These are phyloP conservation scores for Chrysochromulina tobinii DNA, from an alignment of 78 protist species.

Conservation along the genomic window DNA sequence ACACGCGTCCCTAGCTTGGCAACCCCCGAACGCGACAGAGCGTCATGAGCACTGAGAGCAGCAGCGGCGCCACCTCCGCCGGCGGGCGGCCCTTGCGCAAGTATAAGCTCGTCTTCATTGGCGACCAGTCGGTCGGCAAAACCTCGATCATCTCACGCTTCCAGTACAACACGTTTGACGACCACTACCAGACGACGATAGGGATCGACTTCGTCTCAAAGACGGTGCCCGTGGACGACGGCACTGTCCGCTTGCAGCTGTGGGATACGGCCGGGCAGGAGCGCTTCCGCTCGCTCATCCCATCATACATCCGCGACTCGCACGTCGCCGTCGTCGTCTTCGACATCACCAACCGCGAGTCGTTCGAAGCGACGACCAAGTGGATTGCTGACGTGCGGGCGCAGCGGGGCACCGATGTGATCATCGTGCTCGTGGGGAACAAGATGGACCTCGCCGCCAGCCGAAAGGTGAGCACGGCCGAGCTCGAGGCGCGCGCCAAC, in stretches of 20 bases:
- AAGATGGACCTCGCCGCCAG: slow-evolving; percentile 91
- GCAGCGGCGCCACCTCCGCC: background rate
- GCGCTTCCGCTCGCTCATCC: slow-evolving; percentile 92
- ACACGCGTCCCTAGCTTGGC: no score
- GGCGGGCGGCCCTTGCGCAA: slow-evolving; percentile 46
- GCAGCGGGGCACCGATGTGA: slow-evolving; percentile 93
- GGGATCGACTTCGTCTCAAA: slow-evolving; percentile 97
- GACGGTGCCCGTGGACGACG: slow-evolving; percentile 92
- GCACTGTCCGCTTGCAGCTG: slow-evolving; percentile 95
- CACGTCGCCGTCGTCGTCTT: slow-evolving; percentile 93
- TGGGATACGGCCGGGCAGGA: slow-evolving; percentile 96
- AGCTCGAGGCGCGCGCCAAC: slow-evolving; percentile 91
- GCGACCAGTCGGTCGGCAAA: slow-evolving; percentile 77
- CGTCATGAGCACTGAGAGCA: no score
- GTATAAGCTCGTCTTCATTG: slow-evolving; percentile 86
- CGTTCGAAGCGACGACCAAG: slow-evolving; percentile 74
- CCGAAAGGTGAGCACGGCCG: slow-evolving; percentile 87
- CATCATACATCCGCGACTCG: slow-evolving; percentile 96
- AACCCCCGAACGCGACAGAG: no score
- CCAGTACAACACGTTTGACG: slow-evolving; percentile 95
- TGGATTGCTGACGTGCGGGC: slow-evolving; percentile 95
- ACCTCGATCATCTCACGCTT: slow-evolving; percentile 95
- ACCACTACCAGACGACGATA: slow-evolving; percentile 89
- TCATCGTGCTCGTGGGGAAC: slow-evolving; percentile 94
- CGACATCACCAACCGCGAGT: slow-evolving; percentile 89